Evolutionary conservation across 2,329 filamentous ascomycete species (phyloP).

Genomic region (Teratosphaeria destructans): DNA sequence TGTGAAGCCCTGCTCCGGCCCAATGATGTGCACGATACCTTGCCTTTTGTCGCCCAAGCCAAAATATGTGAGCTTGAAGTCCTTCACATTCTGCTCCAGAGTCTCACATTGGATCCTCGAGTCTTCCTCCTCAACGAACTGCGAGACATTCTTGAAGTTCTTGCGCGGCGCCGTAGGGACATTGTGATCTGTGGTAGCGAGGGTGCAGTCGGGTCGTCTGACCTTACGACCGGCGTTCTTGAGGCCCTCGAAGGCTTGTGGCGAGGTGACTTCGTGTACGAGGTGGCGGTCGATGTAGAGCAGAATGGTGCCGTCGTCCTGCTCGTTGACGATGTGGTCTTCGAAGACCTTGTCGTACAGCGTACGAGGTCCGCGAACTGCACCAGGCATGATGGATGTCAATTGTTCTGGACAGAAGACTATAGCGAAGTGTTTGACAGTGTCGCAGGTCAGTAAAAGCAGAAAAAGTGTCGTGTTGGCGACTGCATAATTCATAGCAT

Average conservation of each 20-base stretch:
- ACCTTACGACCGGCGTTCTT: slow-evolving; percentile 69
- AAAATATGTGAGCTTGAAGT: slow-evolving; percentile 94
- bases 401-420: neutral
- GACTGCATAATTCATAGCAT: neutral
- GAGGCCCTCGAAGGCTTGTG: slow-evolving; percentile 95
- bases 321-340: slow-evolving; percentile 89
- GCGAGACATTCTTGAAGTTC: slow-evolving; percentile 82
- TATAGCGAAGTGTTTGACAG: neutral
- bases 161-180: slow-evolving; percentile 86
- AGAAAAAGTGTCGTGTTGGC: neutral
- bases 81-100: slow-evolving; percentile 93
- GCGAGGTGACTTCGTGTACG: slow-evolving; percentile 96
- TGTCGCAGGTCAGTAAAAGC: neutral
- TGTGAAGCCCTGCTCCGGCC: slow-evolving; percentile 96
- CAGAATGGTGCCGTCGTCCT: slow-evolving; percentile 82
- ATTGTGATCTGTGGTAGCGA: slow-evolving; percentile 96
- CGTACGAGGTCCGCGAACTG: slow-evolving; percentile 42
- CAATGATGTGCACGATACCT: slow-evolving; percentile 97
- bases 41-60: slow-evolving; percentile 92
- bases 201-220: slow-evolving; percentile 87
- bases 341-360: slow-evolving; percentile 97
- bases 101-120: slow-evolving; percentile 90
- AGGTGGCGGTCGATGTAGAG: slow-evolving; percentile 95
- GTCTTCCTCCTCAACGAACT: slow-evolving; percentile 91
- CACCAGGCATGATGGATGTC: slow-evolving; percentile 15